A percentile compares a stretch with the other conserved stretches of the same genome.
Conservation (phyloP, 106 monocot genomes). For the Dioscorea zingiberensis region DNA sequence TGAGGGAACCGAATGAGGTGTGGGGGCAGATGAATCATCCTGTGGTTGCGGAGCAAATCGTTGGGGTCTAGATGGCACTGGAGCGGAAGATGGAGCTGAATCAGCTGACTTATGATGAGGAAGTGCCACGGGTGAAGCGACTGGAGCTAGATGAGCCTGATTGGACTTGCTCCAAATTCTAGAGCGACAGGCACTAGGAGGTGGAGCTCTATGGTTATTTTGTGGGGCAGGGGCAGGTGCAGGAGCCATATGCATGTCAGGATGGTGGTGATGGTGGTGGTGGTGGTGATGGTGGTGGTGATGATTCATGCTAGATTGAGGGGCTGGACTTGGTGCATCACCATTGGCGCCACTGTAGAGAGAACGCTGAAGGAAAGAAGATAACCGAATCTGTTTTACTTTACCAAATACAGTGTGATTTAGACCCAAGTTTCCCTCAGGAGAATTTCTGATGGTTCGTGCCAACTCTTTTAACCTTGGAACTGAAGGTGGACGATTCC, state of each 20-base stretch:
- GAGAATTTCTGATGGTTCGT: slow-evolving; percentile 58
- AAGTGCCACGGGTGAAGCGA: slow-evolving; percentile 14
- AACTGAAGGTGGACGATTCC: slow-evolving; percentile 53
- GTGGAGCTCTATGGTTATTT: slow-evolving; percentile 10
- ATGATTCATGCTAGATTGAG: slow-evolving; percentile 30
- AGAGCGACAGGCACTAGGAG: slow-evolving; percentile 22
- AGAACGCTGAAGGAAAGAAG: slow-evolving; percentile 80
- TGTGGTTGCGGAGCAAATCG: slow-evolving; percentile 14
- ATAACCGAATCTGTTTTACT: slow-evolving; percentile 90
- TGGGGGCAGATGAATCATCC: slow-evolving; percentile 22
- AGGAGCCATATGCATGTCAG: slow-evolving; percentile 28
- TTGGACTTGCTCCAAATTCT: slow-evolving; percentile 21
- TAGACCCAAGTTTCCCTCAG: slow-evolving; percentile 78
- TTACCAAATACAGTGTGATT: slow-evolving; percentile 91
- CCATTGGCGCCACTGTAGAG: slow-evolving; percentile 33
- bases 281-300: slow-evolving; percentile 48
- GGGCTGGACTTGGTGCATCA: slow-evolving; percentile 53
- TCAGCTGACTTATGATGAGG: background rate
- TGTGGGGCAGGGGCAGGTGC: slow-evolving; percentile 40
- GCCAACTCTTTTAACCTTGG: slow-evolving; percentile 83
- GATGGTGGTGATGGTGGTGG: slow-evolving; percentile 42
- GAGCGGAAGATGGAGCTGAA: slow-evolving; percentile 5
- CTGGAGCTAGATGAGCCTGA: slow-evolving; percentile 14
- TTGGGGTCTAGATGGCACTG: slow-evolving; percentile 13
- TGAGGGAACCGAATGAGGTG: slow-evolving; percentile 6